These are phyloP conservation scores for Niebla homalea DNA, from an alignment of 495 filamentous ascomycete genomes.

Conservation along the genomic window DNA sequence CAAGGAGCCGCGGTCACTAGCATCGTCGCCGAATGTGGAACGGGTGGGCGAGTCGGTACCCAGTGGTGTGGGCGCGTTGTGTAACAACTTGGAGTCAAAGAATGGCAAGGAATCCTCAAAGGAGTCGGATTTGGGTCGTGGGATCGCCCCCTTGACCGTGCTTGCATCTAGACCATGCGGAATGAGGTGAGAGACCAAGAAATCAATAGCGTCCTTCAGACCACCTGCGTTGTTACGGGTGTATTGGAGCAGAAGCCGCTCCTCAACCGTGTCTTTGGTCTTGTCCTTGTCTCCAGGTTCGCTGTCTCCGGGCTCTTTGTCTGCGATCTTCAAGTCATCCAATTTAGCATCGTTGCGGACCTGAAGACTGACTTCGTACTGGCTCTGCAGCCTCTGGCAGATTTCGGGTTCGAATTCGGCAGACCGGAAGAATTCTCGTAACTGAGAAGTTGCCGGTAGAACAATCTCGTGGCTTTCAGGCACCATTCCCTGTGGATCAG, in stretches of 20 bases:
- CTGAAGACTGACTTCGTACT: slow-evolving; percentile 79
- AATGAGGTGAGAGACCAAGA: slow-evolving; percentile 69
- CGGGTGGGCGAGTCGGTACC: slow-evolving; percentile 76
- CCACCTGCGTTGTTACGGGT: slow-evolving; percentile 95
- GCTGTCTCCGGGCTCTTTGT: slow-evolving; percentile 26
- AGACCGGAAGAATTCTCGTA: slow-evolving; percentile 68
- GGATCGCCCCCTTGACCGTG: slow-evolving; percentile 82
- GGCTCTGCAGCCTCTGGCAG: slow-evolving; percentile 67
- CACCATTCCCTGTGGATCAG: slow-evolving; percentile 62
- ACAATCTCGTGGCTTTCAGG: slow-evolving; percentile 88
- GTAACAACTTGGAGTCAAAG: slow-evolving; percentile 91
- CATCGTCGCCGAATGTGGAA: slow-evolving; percentile 65
- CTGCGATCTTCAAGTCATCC: slow-evolving; percentile 18
- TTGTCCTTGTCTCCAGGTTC: too few species aligned
- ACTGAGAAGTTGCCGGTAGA: slow-evolving; percentile 55
- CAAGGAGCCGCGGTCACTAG: slow-evolving; percentile 65
- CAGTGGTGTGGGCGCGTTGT: slow-evolving; percentile 69
- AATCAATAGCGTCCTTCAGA: slow-evolving; percentile 91
- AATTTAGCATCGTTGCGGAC: slow-evolving; percentile 43
- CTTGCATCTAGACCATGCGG: slow-evolving; percentile 72
- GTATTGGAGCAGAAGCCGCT: slow-evolving; percentile 55
- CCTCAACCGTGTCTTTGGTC: slow-evolving; percentile 18
- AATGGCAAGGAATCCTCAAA: slow-evolving; percentile 93
- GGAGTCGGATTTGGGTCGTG: slow-evolving; percentile 92
- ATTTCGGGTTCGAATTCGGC: slow-evolving; percentile 65